Evolutionary conservation across 192 early-diverging fungal species (phyloP).

Genomic region (Coemansia guatemalensis): DNA sequence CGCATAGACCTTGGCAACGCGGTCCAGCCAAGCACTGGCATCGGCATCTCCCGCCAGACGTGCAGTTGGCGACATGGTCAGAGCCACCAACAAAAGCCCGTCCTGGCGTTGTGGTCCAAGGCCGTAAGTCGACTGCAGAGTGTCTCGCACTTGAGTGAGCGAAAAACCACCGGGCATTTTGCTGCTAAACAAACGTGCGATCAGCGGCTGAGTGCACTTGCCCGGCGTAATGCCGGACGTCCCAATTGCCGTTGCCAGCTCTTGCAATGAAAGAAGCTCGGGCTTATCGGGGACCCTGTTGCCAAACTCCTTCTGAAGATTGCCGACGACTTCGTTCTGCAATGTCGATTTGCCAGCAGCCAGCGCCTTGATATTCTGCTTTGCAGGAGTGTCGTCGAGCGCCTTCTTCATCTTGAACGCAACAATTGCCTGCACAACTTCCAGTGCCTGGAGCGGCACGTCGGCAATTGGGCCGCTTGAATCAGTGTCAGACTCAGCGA

Average conservation of each 20-base stretch:
- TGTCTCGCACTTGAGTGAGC: slow-evolving; percentile 68
- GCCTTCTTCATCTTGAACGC: slow-evolving; percentile 79
- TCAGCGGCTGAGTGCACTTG: slow-evolving; percentile 86
- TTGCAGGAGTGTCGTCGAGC: slow-evolving; percentile 32
- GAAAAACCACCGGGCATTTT: slow-evolving; percentile 95
- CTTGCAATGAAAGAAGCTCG: slow-evolving; percentile 79
- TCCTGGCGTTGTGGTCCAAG: slow-evolving; percentile 75
- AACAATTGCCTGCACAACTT: slow-evolving; percentile 74
- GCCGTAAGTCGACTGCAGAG: slow-evolving; percentile 70
- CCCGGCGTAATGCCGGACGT: slow-evolving; percentile 71
- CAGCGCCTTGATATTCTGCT: slow-evolving; percentile 81
- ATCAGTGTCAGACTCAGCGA: background rate
- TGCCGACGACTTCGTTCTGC: slow-evolving; percentile 90
- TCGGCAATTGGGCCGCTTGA: slow-evolving; percentile 54
- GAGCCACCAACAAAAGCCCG: slow-evolving; percentile 69
- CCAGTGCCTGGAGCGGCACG: slow-evolving; percentile 69
- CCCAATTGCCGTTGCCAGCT: slow-evolving; percentile 73
- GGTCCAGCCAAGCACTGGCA: slow-evolving; percentile 82
- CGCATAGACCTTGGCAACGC: slow-evolving; percentile 70
- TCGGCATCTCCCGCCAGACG: slow-evolving; percentile 74
- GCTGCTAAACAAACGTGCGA: slow-evolving; percentile 75
- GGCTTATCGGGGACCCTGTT: slow-evolving; percentile 90
- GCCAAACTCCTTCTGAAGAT: slow-evolving; percentile 86
- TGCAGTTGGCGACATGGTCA: slow-evolving; percentile 77
- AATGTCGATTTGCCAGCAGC: slow-evolving; percentile 85